Percentiles rank a stretch among this genome's conserved stretches.
phyloP scores from a whole-genome alignment of 352 stramenopile genomes.

The Phytopythium oedochilum region DNA sequence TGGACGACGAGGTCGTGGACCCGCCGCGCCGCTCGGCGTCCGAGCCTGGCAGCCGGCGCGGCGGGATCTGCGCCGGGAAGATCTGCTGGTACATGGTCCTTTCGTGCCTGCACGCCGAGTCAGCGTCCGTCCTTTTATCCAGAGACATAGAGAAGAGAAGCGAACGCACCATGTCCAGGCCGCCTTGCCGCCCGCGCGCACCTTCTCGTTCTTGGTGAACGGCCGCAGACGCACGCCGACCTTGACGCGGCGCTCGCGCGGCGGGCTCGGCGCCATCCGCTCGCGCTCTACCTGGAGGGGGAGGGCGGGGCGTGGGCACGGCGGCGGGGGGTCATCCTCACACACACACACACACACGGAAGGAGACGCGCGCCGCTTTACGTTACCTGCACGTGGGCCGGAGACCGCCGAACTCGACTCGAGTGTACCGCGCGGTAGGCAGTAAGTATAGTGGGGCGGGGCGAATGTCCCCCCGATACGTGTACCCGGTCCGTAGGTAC shows the following conservation, averaged over 20 bases:
- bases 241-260: constrained; percentile 29
- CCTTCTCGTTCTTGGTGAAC: constrained; percentile 69
- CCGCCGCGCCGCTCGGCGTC: constrained; percentile 18
- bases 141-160: no score
- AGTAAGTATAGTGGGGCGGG: no score
- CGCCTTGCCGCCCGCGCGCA: constrained; percentile 64
- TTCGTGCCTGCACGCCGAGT: constrained; percentile 65
- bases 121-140: no score
- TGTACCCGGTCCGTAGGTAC: no score
- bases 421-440: no score
- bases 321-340: no score
- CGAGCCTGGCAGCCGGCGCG: constrained; percentile 13
- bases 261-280: constrained; percentile 2
- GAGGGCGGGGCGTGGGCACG: background rate
- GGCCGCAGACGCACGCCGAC: constrained; percentile 71
- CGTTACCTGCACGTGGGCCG: background rate
- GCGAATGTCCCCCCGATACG: background rate
- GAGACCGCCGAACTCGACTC: background rate
- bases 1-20: constrained; percentile 33
- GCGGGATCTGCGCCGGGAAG: constrained; percentile 57
- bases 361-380: background rate
- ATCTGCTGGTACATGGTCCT: constrained; percentile 89
- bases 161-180: constrained; percentile 74
- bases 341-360: no score
- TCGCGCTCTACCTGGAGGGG: background rate